phyloP scores from a whole-genome alignment of 2,329 filamentous ascomycete genomes.

The Fusarium xyrophilum region DNA sequence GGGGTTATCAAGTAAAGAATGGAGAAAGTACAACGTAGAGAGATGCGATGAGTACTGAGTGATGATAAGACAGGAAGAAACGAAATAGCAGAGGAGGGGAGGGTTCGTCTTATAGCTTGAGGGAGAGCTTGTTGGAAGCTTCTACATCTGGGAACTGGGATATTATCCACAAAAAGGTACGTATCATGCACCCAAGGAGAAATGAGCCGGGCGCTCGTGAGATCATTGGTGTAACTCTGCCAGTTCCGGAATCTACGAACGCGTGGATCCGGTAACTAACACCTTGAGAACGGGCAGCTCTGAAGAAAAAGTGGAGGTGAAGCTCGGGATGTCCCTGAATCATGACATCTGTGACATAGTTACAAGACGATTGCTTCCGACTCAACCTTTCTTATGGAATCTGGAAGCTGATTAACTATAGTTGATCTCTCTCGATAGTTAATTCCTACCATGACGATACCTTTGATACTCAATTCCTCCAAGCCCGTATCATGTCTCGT shows the following conservation, averaged over 20 bases:
- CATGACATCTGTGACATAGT: constrained; percentile 1
- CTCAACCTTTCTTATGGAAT: not conserved
- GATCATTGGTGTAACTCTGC: constrained; percentile 28
- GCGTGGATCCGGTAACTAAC: not conserved
- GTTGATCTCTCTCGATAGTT: not conserved
- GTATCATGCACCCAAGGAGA: constrained; percentile 6
- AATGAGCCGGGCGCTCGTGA: constrained; percentile 8
- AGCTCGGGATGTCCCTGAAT: constrained; percentile 11
- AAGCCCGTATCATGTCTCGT: not conserved
- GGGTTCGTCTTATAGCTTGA: constrained; percentile 39
- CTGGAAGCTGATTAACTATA: not conserved
- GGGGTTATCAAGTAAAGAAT: constrained; percentile 23
- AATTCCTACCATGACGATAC: not conserved
- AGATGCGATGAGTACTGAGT: not conserved
- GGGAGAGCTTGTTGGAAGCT: constrained; percentile 16
- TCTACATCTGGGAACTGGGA: constrained; percentile 6
- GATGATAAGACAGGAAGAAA: not conserved
- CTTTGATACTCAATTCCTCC: not conserved
- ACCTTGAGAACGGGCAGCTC: not conserved
- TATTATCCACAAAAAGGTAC: constrained; percentile 15
- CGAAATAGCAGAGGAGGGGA: constrained; percentile 16
- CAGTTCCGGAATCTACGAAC: constrained; percentile 20
- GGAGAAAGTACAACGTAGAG: constrained; percentile 2
- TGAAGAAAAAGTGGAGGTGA: constrained; percentile 10
- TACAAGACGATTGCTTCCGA: not conserved